phyloP scores from a whole-genome alignment of 2,329 filamentous ascomycete species.

The Paraphaeosphaeria minitans region DNA sequence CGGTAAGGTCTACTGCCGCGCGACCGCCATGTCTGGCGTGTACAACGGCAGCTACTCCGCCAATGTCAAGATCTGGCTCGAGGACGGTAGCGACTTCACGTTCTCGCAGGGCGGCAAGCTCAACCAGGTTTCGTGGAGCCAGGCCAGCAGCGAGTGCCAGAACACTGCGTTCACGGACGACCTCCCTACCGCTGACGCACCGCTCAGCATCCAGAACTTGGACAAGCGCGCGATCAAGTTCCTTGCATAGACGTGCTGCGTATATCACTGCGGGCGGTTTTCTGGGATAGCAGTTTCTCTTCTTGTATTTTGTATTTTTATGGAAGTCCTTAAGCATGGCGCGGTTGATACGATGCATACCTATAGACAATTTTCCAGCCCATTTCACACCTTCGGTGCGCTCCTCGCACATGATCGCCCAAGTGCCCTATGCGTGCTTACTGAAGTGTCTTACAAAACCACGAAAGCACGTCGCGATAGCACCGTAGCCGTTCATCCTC shows the following conservation, averaged over 20 bases:
- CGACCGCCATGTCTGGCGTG: conserved; percentile 18
- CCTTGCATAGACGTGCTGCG: background rate
- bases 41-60: conserved; percentile 19
- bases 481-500: too few relatives aligned
- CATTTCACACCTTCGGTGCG: too few relatives aligned
- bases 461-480: too few relatives aligned
- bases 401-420: too few relatives aligned
- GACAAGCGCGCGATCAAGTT: conserved; percentile 5
- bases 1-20: conserved; percentile 21
- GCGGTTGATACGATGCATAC: background rate
- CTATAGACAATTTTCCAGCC: background rate
- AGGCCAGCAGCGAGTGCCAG: conserved; percentile 21
- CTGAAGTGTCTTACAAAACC: too few relatives aligned
- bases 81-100: conserved; percentile 19
- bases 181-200: conserved; percentile 2
- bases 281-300: background rate
- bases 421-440: too few relatives aligned
- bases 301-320: background rate
- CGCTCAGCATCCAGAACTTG: background rate
- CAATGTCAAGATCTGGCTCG: conserved; percentile 22
- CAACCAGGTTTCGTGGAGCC: conserved; percentile 22
- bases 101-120: conserved; percentile 19
- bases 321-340: background rate
- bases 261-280: background rate
- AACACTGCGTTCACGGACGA: conserved; percentile 12